These are phyloP conservation scores for Elymus sibiricus DNA, from an alignment of 176 grass and related monocot genomes.

Conservation along the genomic window DNA sequence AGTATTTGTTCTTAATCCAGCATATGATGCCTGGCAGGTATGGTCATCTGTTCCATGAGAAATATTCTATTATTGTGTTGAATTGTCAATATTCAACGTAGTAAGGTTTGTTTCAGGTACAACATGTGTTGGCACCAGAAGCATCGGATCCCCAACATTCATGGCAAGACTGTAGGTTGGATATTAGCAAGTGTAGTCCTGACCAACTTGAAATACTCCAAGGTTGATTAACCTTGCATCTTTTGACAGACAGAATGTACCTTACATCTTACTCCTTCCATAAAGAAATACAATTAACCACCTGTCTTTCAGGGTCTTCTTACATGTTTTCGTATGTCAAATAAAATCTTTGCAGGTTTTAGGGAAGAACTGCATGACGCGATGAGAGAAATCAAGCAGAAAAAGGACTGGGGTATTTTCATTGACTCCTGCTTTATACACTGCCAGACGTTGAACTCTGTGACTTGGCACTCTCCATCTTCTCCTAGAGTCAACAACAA, in stretches of 20 bases:
- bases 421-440: conserved; percentile 77
- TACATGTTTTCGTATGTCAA: neutral
- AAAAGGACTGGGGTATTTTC: conserved; percentile 69
- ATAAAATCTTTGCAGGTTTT: conserved; percentile 46
- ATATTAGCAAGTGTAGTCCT: conserved; percentile 68
- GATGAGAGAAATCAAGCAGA: conserved; percentile 39
- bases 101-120: conserved; percentile 53
- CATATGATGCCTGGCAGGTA: conserved; percentile 92
- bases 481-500: conserved; percentile 64
- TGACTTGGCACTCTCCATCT: conserved; percentile 66
- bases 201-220: conserved; percentile 65
- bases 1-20: conserved; percentile 82
- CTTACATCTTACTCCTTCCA: neutral
- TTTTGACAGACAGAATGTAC: neutral
- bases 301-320: neutral
- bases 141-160: conserved; percentile 50
- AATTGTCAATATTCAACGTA: neutral
- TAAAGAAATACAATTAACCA: neutral
- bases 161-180: conserved; percentile 67
- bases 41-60: neutral
- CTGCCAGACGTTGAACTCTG: conserved; percentile 52
- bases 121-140: conserved; percentile 65
- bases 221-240: conserved; percentile 45
- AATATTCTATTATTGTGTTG: neutral
- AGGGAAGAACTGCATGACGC: conserved; percentile 43